phyloP scores from a whole-genome alignment of 345 rosid species.

The Rubroshorea leprosula region DNA sequence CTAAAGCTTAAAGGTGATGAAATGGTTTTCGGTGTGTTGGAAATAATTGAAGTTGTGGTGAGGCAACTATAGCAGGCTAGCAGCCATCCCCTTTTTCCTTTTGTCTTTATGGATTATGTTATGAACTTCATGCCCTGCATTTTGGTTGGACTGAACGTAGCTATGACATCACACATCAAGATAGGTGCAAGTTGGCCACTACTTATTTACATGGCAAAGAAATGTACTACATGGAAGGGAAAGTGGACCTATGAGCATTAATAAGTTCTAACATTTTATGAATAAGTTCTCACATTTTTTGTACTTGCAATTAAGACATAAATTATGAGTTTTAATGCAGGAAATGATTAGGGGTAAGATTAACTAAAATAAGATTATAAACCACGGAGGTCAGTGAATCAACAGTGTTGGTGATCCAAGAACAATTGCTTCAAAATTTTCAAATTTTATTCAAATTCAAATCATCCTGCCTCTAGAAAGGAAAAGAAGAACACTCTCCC shows the following conservation, averaged over 20 bases:
- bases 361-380: too few species aligned
- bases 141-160: not conserved
- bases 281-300: not conserved
- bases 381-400: too few species aligned
- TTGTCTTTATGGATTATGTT: constrained; percentile 2
- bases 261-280: not conserved
- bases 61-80: not conserved
- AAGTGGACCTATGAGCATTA: not conserved
- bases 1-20: constrained; percentile 1
- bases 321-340: not conserved
- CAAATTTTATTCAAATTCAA: constrained; percentile 23
- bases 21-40: constrained; percentile 14
- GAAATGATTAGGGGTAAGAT: not conserved
- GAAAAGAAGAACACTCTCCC: constrained; percentile 9
- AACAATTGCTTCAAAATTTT: constrained; percentile 1
- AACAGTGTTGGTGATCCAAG: not conserved
- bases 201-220: too few species aligned
- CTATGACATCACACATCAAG: too few species aligned
- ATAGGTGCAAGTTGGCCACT: not conserved
- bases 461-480: constrained; percentile 2
- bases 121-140: not conserved
- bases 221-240: not conserved
- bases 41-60: constrained; percentile 1
- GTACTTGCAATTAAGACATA: constrained; percentile 1
- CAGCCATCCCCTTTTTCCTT: constrained; percentile 13